Conservation (phyloP, 1,139 yeast genomes). For the Kodamaea derodonti region DNA sequence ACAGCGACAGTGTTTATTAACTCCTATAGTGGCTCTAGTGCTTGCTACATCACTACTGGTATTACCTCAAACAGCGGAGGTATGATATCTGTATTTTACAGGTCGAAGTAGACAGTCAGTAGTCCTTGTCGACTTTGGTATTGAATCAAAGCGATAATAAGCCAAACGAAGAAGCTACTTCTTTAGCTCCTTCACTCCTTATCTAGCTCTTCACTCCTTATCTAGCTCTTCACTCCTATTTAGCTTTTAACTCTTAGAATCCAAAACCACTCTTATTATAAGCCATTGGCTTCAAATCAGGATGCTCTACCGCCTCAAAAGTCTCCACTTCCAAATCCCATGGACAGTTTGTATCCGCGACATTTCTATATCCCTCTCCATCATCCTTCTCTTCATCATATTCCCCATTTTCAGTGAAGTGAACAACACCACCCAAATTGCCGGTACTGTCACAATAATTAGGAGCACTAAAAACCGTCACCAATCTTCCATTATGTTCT, state of each 20-base stretch:
- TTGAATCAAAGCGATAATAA: too few relatives aligned
- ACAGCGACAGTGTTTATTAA: too few relatives aligned
- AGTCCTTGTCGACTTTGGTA: too few relatives aligned
- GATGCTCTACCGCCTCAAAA: conserved; percentile 84
- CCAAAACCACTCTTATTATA: conserved; percentile 68
- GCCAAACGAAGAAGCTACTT: too few relatives aligned
- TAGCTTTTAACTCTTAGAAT: conserved; percentile 27
- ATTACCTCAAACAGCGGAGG: too few relatives aligned
- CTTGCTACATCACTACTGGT: too few relatives aligned
- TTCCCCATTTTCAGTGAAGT: conserved; percentile 40
- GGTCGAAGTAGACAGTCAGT: too few relatives aligned
- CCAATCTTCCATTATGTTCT: conserved; percentile 81
- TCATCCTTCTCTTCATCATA: conserved; percentile 31
- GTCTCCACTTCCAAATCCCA: conserved; percentile 51
- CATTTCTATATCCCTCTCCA: conserved; percentile 53
- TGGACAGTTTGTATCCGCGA: conserved; percentile 41
- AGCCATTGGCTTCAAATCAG: conserved; percentile 93
- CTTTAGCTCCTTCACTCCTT: too few relatives aligned
- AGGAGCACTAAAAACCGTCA: conserved; percentile 96
- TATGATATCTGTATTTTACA: too few relatives aligned
- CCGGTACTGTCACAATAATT: conserved; percentile 94
- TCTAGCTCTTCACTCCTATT: too few relatives aligned
- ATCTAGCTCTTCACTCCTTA: too few relatives aligned
- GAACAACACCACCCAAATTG: conserved; percentile 84
- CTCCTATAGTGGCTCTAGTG: too few relatives aligned